A percentile compares a stretch with the other conserved stretches of the same genome.
These are phyloP conservation scores for Aspergillus sclerotiicarbonarius DNA, from an alignment of 495 filamentous ascomycete species.

Conservation along the genomic window DNA sequence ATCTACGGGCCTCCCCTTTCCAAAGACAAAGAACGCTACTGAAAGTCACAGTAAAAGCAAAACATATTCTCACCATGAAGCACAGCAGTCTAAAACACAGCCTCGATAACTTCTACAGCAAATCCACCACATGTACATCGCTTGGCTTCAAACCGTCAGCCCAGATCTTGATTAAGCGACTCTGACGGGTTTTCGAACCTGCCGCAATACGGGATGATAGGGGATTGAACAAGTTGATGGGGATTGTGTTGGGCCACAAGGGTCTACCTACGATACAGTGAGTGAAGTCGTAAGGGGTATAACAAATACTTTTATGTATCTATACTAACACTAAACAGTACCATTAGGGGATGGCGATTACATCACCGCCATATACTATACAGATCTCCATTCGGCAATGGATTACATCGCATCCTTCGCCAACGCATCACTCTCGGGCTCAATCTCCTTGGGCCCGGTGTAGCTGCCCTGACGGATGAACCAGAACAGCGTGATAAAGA, in stretches of 20 bases:
- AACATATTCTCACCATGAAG: no score
- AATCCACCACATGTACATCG: no score
- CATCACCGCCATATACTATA: neutral
- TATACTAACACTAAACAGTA: neutral
- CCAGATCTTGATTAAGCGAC: no score
- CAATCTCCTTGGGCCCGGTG: conserved; percentile 9
- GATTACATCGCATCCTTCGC: neutral
- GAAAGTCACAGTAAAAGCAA: no score
- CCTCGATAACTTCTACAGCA: no score
- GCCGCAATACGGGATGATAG: neutral
- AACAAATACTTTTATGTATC: neutral
- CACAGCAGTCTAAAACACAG: no score
- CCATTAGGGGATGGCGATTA: neutral
- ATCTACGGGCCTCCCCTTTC: no score
- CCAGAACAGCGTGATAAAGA: conserved; percentile 42
- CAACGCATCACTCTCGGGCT: neutral
- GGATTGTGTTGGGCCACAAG: neutral
- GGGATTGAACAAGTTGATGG: neutral
- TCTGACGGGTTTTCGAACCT: no score
- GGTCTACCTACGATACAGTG: neutral
- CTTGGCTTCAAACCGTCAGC: no score
- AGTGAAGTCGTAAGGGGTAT: neutral
- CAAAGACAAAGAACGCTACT: no score
- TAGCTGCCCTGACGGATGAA: conserved; percentile 12
- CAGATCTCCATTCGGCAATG: neutral